Base-by-base conservation (phyloP, 2,329 filamentous ascomycete genomes). In the Emmonsiellopsis sp. region DNA sequence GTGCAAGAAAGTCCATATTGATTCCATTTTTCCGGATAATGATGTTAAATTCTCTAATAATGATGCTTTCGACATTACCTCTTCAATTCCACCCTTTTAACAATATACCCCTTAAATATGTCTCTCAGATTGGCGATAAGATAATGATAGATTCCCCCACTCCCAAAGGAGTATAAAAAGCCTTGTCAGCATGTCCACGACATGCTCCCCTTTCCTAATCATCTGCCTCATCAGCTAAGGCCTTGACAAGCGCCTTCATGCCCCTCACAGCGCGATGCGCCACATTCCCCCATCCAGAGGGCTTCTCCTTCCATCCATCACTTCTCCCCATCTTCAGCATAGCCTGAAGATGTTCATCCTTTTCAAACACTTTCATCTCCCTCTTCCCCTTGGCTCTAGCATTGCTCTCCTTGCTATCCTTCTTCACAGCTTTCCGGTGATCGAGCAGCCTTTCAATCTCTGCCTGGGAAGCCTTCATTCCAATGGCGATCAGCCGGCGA, bases 251-350 rank as follows among this genome's bases (percentile, higher is more conserved):
- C 31, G 48, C 47, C 31, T 53, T 46, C 35, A 60, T 44, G 30
- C 57, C 58, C 34, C 52, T 56, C 48, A 58, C 35, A 30, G 59
- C 20, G 26, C 49, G 50, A 51, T 57, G 51, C 16, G 58, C 59
- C 51, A 52, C 47, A 3, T 38, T 42, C 31, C 58, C 58, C 58
- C 60, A 62, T 16, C 60, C 57, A 54, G 42, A 52, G 6, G 45
- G 34, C 9, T 37, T 46, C 15, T 54, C 40, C 15, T 51, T 51
- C 15, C 32, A 7, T 8, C 38, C 15, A 5, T 15, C 37, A n/a
- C 38, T 51, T 31, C 41, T 53, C 7, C 58, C 59, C 54, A 61
- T 57, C 35, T 59, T 53, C 49, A 61, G n/a, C 59, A 61, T 61
- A 2, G 42, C 38, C 37, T 60, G 56, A 45, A 60, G 45, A 53